phyloP scores from a whole-genome alignment of 2,329 filamentous ascomycete species.

The Thielaviopsis euricoi region DNA sequence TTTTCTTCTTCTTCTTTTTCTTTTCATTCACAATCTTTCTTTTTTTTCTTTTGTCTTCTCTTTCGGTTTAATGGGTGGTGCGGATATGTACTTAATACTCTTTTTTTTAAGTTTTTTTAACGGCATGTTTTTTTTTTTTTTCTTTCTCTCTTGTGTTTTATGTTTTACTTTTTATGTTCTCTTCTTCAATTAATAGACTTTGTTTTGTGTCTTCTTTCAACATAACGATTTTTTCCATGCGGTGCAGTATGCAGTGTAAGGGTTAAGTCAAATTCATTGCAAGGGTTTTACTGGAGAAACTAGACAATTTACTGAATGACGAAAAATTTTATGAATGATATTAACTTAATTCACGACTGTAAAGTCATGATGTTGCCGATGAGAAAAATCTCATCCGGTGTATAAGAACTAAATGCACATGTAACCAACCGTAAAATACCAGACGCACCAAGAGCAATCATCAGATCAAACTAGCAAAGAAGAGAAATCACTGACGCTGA shows the following conservation, averaged over 20 bases:
- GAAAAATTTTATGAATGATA: too few species aligned
- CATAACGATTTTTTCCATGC: too few species aligned
- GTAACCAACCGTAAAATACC: background rate
- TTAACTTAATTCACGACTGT: too few species aligned
- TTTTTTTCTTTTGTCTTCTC: background rate
- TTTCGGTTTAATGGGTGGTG: background rate
- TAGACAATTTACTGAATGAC: too few species aligned
- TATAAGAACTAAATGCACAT: background rate
- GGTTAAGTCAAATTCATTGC: too few species aligned
- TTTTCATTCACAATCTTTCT: background rate
- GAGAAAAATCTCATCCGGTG: too few species aligned
- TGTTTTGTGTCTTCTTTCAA: background rate
- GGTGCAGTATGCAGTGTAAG: too few species aligned
- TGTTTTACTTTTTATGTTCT: background rate
- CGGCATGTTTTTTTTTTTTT: background rate
- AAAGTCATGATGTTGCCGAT: too few species aligned
- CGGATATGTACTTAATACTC: background rate
- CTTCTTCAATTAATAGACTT: background rate
- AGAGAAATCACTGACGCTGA: background rate
- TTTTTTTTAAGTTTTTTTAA: background rate
- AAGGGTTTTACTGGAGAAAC: too few species aligned
- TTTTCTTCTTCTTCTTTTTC: background rate
- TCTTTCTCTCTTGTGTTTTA: background rate
- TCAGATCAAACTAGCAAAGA: background rate
- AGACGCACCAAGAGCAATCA: background rate